Evolutionary conservation across 148 eudicot genomes (phyloP).

Genomic region (Euryodendron excelsum): DNA sequence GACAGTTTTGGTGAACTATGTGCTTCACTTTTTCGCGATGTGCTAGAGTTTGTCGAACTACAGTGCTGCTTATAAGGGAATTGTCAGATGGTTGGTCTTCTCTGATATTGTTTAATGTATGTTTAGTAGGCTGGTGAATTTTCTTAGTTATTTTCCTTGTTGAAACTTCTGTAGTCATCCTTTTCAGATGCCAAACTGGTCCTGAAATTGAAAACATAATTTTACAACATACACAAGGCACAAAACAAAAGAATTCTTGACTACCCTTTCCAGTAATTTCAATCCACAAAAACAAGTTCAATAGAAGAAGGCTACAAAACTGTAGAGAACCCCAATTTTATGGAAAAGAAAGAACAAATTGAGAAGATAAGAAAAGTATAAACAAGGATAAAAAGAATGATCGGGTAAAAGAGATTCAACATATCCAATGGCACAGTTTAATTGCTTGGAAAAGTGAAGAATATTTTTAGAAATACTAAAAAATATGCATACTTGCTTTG

Average conservation of each 20-base stretch:
- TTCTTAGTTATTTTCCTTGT: not conserved
- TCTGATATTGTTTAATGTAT: not conserved
- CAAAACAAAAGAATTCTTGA: too few relatives aligned
- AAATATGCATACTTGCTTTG: too few relatives aligned
- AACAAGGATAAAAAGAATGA: not conserved
- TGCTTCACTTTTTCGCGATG: constrained; percentile 23
- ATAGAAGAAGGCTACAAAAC: not conserved
- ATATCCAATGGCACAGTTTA: not conserved
- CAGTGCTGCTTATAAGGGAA: not conserved
- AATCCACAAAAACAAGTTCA: not conserved
- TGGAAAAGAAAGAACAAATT: not conserved
- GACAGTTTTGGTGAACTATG: constrained; percentile 14
- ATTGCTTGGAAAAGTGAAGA: too few relatives aligned
- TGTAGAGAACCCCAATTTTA: not conserved
- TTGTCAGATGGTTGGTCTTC: not conserved
- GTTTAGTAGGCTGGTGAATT: not conserved
- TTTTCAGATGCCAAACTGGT: constrained; percentile 10
- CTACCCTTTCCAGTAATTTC: not conserved
- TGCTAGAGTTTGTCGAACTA: constrained; percentile 9
- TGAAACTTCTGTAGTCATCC: not conserved
- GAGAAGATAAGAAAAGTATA: not conserved
- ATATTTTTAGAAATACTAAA: too few relatives aligned
- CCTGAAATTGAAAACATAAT: not conserved
- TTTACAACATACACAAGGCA: not conserved
- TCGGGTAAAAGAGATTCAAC: not conserved